A percentile compares a stretch with the other conserved stretches of the same genome.
Evolutionary conservation across 2,329 filamentous ascomycete genomes (phyloP).

Genomic region (Colletotrichum somersetense): DNA sequence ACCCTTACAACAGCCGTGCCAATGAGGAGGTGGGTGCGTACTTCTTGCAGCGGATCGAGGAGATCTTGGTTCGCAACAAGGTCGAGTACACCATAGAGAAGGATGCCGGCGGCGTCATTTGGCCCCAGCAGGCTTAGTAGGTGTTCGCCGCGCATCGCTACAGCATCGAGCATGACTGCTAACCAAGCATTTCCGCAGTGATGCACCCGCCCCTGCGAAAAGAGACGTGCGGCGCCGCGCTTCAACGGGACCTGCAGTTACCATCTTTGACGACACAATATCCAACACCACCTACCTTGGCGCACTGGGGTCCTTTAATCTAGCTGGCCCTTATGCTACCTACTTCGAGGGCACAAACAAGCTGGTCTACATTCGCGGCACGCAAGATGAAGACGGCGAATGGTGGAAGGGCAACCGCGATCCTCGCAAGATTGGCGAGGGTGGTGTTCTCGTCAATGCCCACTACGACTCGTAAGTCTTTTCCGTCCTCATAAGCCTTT

Average conservation of each 20-base stretch:
- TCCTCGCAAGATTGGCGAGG: slow-evolving; percentile 67
- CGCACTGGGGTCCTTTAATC: neutral
- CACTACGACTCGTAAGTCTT: slow-evolving; percentile 81
- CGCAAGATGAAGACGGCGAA: slow-evolving; percentile 76
- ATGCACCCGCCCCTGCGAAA: neutral
- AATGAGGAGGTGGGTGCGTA: slow-evolving; percentile 87
- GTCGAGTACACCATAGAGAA: slow-evolving; percentile 60
- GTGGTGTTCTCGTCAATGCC: slow-evolving; percentile 91
- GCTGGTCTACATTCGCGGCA: slow-evolving; percentile 89
- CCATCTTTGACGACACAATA: slow-evolving; percentile 82
- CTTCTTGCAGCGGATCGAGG: slow-evolving; percentile 77
- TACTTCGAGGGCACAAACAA: slow-evolving; percentile 97
- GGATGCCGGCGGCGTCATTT: slow-evolving; percentile 48
- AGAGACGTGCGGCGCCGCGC: slow-evolving; percentile 10
- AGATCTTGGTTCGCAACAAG: slow-evolving; percentile 75
- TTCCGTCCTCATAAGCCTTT: neutral
- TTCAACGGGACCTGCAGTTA: slow-evolving; percentile 59
- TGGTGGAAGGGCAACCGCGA: slow-evolving; percentile 75
- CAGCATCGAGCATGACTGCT: neutral
- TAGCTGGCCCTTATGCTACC: slow-evolving; percentile 57
- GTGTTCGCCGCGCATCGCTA: slow-evolving; percentile 8
- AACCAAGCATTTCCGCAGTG: slow-evolving; percentile 6
- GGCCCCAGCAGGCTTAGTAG: slow-evolving; percentile 43
- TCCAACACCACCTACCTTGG: slow-evolving; percentile 79
- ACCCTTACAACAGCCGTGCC: slow-evolving; percentile 87